Evolutionary conservation across 306 rosid genomes (phyloP).

Genomic region (Bauhinia variegata): DNA sequence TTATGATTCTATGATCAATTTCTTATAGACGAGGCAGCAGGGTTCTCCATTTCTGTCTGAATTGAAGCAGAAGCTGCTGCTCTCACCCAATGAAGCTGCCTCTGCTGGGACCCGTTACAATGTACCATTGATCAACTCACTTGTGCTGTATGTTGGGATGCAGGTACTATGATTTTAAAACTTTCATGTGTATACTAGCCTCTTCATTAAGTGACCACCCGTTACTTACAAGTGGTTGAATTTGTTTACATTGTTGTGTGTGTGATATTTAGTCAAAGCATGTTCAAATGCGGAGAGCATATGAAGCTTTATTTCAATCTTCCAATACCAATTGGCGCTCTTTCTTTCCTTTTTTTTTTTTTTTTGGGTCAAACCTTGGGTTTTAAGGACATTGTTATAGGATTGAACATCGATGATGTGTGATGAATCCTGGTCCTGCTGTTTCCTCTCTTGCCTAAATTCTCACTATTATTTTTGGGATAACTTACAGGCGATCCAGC

Average conservation of each 20-base stretch:
- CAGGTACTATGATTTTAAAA: constrained; percentile 60
- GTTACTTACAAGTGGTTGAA: neutral
- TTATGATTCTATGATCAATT: constrained; percentile 12
- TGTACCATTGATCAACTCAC: constrained; percentile 91
- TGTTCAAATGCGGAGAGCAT: neutral
- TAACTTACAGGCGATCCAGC: constrained; percentile 83
- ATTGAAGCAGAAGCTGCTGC: constrained; percentile 84
- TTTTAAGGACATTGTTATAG: neutral
- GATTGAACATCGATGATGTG: neutral
- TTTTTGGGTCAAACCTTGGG: neutral
- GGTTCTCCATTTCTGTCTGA: constrained; percentile 73
- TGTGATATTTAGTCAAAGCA: neutral
- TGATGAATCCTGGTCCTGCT: neutral
- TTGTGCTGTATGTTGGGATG: constrained; percentile 94
- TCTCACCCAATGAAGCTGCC: constrained; percentile 72
- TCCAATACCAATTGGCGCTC: neutral
- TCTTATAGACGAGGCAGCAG: constrained; percentile 74
- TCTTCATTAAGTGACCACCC: neutral
- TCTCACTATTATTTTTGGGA: constrained; percentile 24
- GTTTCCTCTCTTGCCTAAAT: neutral
- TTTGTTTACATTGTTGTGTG: neutral
- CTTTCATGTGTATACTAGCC: neutral
- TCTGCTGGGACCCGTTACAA: constrained; percentile 91
- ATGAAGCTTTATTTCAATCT: too few species aligned
- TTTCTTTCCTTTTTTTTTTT: neutral